These are phyloP conservation scores for Jamesozyma hellenica DNA, from an alignment of 805 yeast species.

Conservation along the genomic window DNA sequence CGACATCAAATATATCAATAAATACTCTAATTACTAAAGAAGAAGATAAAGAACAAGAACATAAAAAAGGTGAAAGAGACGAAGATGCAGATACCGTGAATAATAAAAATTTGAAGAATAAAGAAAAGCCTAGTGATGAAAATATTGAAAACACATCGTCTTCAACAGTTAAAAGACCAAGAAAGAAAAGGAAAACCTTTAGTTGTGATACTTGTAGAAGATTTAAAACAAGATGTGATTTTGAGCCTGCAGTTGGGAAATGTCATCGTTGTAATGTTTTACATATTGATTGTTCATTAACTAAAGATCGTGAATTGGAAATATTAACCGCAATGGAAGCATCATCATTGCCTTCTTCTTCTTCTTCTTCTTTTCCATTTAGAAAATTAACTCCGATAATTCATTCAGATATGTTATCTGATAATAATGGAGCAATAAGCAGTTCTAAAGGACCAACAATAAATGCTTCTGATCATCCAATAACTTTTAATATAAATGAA, in stretches of 20 bases:
- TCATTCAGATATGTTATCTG: background rate
- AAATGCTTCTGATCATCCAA: background rate
- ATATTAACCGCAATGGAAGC: slow-evolving; percentile 17
- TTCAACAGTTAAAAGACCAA: slow-evolving; percentile 12
- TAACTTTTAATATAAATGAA: slow-evolving; percentile 2
- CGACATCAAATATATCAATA: no score
- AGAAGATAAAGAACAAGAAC: no score
- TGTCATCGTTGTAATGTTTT: slow-evolving; percentile 46
- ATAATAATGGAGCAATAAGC: background rate
- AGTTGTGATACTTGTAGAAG: slow-evolving; percentile 45
- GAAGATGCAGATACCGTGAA: no score
- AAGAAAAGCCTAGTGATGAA: background rate
- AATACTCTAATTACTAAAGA: no score
- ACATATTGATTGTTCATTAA: slow-evolving; percentile 39
- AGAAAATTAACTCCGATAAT: background rate
- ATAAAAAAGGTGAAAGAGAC: no score
- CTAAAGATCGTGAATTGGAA: slow-evolving; percentile 20
- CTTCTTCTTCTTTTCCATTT: background rate
- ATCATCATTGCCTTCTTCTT: slow-evolving; percentile 6
- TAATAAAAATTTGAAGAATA: no score
- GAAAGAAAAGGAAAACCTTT: slow-evolving; percentile 33
- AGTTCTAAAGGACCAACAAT: background rate
- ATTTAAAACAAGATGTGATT: slow-evolving; percentile 50
- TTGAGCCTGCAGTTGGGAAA: slow-evolving; percentile 33
- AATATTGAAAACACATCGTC: background rate